phyloP scores from a whole-genome alignment of 495 filamentous ascomycete genomes.

The Margaritispora aquatica region DNA sequence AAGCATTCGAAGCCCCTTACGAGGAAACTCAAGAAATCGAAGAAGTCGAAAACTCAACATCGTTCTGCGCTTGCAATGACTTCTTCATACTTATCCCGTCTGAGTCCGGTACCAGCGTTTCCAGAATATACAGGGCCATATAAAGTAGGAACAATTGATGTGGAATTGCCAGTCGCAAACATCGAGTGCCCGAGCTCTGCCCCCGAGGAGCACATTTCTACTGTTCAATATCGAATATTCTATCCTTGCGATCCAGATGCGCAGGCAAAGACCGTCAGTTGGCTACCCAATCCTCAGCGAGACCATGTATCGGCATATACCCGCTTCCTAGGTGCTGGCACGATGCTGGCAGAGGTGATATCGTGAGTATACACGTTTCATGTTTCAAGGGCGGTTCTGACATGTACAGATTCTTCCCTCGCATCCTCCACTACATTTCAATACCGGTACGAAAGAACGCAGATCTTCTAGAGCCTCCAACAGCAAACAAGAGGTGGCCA shows the following conservation, averaged over 20 bases:
- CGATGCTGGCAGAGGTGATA: slow-evolving; percentile 47
- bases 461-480: slow-evolving; percentile 25
- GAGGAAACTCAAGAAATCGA: not conserved
- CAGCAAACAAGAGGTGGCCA: slow-evolving; percentile 50
- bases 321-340: slow-evolving; percentile 55
- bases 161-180: slow-evolving; percentile 62
- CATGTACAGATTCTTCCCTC: slow-evolving; percentile 46
- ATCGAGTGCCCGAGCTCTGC: slow-evolving; percentile 43
- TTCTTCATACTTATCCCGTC: slow-evolving; percentile 29
- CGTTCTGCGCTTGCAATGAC: slow-evolving; percentile 15
- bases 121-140: slow-evolving; percentile 65
- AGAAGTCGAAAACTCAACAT: not conserved
- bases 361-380: slow-evolving; percentile 41
- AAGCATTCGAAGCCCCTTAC: not conserved
- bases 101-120: slow-evolving; percentile 56
- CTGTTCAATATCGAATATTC: slow-evolving; percentile 68
- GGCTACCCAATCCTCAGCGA: slow-evolving; percentile 68
- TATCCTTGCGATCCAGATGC: slow-evolving; percentile 55
- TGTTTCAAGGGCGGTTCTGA: not conserved
- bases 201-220: slow-evolving; percentile 49
- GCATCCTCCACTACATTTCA: slow-evolving; percentile 60
- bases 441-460: slow-evolving; percentile 49
- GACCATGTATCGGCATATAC: slow-evolving; percentile 61
- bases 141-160: slow-evolving; percentile 65
- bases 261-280: slow-evolving; percentile 37